Evolutionary conservation across 371 early-diverging fungal species (phyloP).

Genomic region (Saksenaea vasiformis): DNA sequence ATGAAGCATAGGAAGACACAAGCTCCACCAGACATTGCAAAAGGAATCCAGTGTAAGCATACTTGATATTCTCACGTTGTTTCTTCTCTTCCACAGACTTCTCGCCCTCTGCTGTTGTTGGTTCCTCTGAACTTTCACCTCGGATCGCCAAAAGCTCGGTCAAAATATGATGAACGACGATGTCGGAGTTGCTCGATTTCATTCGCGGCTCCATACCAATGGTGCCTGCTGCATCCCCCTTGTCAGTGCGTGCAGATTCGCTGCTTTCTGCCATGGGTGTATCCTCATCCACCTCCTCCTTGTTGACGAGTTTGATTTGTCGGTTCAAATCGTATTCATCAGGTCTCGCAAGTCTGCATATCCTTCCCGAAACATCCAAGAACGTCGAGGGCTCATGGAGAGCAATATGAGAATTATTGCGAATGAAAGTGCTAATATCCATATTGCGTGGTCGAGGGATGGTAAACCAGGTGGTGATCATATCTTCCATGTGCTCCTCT

Average conservation of each 20-base stretch:
- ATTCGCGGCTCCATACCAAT: neutral
- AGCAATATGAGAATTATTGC: slow-evolving; percentile 71
- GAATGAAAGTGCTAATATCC: slow-evolving; percentile 75
- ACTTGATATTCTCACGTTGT: slow-evolving; percentile 33
- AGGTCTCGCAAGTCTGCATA: slow-evolving; percentile 68
- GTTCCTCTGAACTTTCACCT: slow-evolving; percentile 15
- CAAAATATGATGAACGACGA: slow-evolving; percentile 38
- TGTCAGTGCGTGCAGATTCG: neutral
- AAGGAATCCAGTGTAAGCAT: slow-evolving; percentile 79
- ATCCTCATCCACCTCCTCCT: slow-evolving; percentile 20
- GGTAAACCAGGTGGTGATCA: slow-evolving; percentile 75
- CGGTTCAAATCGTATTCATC: slow-evolving; percentile 56
- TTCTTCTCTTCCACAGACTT: slow-evolving; percentile 26
- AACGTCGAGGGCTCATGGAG: slow-evolving; percentile 77
- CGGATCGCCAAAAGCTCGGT: slow-evolving; percentile 40
- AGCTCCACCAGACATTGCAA: slow-evolving; percentile 88
- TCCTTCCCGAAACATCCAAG: slow-evolving; percentile 62
- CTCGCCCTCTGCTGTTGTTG: slow-evolving; percentile 9
- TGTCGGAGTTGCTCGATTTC: slow-evolving; percentile 26
- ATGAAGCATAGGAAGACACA: slow-evolving; percentile 80
- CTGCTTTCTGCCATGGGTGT: slow-evolving; percentile 9
- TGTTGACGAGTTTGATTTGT: slow-evolving; percentile 52
- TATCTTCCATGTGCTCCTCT: slow-evolving; percentile 70
- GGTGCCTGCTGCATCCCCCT: neutral
- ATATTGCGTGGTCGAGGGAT: slow-evolving; percentile 69